Evolutionary conservation across 129 eudicot genomes (phyloP), one percentile per base, ranked within the genome.

Genomic region (Arctium lappa): DNA sequence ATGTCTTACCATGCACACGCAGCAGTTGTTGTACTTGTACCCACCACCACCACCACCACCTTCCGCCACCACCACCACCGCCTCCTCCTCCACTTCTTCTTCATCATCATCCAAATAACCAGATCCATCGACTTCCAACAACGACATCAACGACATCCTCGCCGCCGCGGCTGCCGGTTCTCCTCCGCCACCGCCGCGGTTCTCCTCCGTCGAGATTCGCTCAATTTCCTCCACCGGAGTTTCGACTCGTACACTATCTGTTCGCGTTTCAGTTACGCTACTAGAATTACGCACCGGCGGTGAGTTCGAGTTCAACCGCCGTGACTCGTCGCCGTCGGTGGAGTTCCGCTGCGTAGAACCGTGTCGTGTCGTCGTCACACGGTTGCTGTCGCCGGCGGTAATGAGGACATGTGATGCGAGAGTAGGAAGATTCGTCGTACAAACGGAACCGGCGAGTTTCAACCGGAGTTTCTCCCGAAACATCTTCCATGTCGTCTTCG

Each of bases 1-100:
- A 77, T 93, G 93, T 79, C 95, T 95, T 81, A 93, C 97, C 97
- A 90, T 93, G 77, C 99, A 95, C 16, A 95, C 94, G 76, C 99
- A 91, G 53, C 99, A 95, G 65, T 80, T 75, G 12, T 80, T 88
- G 30, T 85, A 87, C 85, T 79, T 86, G 38, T 77, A 85, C 6
- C 69, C 86, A 9, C 77, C 89, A 6, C 81, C 89, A 0, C 70
- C 90, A 0, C 56, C 83, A 0, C 15, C 75, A 0, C 6, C 89
- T 0, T 50, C 98, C 3, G 27, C 91, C 13, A 31, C 95, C 10
- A 32, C 89, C 56, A 72, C 92, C 42, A 46, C 89, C 27, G 34
- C 84, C 15, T 44, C 92, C 10, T 50, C 92, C 3, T 82, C 87
- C 7, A 46, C 91, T 76, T 79, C 69, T 16, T 79, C 91, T 0